A percentile compares a stretch with the other conserved stretches of the same genome.
Conservation (phyloP, 1,139 yeast species). For the Suhomyces anneliseae region DNA sequence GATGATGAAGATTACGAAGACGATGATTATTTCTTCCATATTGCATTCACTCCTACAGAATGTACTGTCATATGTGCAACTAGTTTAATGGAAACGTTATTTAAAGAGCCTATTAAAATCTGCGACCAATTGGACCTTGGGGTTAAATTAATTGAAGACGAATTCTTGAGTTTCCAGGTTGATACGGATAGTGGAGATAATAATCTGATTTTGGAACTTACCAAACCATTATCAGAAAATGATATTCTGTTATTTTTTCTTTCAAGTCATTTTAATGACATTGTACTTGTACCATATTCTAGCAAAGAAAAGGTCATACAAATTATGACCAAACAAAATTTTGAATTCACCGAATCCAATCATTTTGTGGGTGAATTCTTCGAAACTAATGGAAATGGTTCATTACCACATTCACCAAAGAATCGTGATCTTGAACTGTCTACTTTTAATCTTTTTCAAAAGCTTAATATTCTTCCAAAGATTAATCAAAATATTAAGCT, state of each 20-base stretch:
- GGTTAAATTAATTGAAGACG: constrained; percentile 46
- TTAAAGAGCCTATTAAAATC: constrained; percentile 34
- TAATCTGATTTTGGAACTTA: constrained; percentile 56
- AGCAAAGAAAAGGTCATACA: constrained; percentile 45
- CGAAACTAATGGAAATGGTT: neutral
- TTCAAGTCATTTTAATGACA: constrained; percentile 66
- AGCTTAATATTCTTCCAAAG: constrained; percentile 44
- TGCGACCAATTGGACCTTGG: constrained; percentile 27
- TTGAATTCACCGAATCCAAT: constrained; percentile 46
- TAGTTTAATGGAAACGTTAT: constrained; percentile 34
- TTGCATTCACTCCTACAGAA: constrained; percentile 57
- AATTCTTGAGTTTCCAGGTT: constrained; percentile 56
- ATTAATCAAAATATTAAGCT: constrained; percentile 43
- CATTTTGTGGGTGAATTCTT: constrained; percentile 18
- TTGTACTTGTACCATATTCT: constrained; percentile 57
- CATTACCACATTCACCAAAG: neutral
- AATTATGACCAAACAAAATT: constrained; percentile 44
- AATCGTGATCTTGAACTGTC: constrained; percentile 22
- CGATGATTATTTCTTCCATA: constrained; percentile 44
- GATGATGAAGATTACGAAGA: constrained; percentile 23
- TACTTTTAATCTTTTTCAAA: constrained; percentile 44
- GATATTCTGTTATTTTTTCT: constrained; percentile 62
- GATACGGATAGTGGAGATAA: constrained; percentile 61
- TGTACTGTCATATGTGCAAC: constrained; percentile 55
- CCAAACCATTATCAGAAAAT: constrained; percentile 60